phyloP scores from a whole-genome alignment of 2,329 filamentous ascomycete species.

The Aspergillus felis region DNA sequence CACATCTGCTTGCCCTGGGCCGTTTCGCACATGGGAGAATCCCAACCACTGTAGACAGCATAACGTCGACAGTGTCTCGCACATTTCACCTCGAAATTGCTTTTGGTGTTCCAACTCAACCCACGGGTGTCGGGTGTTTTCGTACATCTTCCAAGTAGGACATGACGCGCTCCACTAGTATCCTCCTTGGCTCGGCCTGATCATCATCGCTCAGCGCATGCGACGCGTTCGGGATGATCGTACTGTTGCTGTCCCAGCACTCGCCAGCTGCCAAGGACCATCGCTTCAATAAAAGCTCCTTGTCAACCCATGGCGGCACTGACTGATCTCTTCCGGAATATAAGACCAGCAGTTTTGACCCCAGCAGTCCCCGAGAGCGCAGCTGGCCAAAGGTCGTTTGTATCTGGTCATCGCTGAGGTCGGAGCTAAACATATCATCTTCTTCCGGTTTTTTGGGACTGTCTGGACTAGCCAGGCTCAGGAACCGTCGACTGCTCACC shows the following conservation, averaged over 20 bases:
- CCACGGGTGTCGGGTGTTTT: background rate
- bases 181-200: background rate
- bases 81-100: no score
- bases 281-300: conserved; percentile 39
- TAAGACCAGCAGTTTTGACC: conserved; percentile 40
- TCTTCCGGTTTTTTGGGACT: conserved; percentile 59
- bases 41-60: no score
- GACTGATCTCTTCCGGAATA: conserved; percentile 47
- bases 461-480: conserved; percentile 52
- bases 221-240: conserved; percentile 35
- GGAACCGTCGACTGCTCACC: conserved; percentile 54
- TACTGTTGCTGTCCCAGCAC: conserved; percentile 42
- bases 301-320: conserved; percentile 43
- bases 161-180: background rate
- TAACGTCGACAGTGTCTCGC: no score
- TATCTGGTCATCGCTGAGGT: conserved; percentile 60
- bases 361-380: conserved; percentile 37
- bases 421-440: conserved; percentile 86
- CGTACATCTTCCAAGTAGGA: background rate
- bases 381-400: conserved; percentile 58
- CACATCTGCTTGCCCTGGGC: no score
- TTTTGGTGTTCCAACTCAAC: background rate
- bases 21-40: no score
- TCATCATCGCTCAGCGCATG: background rate
- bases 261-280: conserved; percentile 40